Evolutionary conservation across 2,329 filamentous ascomycete genomes (phyloP), one percentile per base, ranked within the genome.

Genomic region (Rhytidhysteron rufulum): DNA sequence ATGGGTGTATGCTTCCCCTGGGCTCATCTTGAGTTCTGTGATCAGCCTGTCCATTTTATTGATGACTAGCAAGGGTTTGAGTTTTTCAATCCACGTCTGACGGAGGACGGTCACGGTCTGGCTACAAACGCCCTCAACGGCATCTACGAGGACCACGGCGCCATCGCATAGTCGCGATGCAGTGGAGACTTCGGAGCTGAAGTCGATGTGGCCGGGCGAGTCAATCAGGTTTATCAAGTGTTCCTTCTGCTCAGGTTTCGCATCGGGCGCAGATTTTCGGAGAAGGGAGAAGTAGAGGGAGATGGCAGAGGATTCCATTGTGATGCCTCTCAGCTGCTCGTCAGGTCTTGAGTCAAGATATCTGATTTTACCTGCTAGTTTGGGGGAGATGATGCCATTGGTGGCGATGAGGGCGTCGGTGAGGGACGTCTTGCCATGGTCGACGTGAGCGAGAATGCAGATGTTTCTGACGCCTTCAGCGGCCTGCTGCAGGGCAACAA

Each of bases 301-400:
- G 49, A 98, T 98, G 47, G 93, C 93, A 5, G 91, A 97, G 0
- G 93, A 97, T 66, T 98, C 93, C 93, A 98, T 98, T n/a, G 93
- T 98, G 60, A 98, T 98, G 41, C 93, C 93, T 50, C 93, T 85
- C 13, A 87, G 79, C 69, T 98, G 93, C 66, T 98, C 93, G 67
- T 98, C 93, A 2, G 91, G 91, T 31, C 93, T 78, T 17, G 93
- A 97, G 70, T 98, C 93, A 43, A 98, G 82, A 60, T 97, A 98
- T 51, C 93, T 85, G 67, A 98, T 94, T 75, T 97, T 97, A 65
- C 93, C 93, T 41, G 93, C 93, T 59, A 97, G 77, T 65, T 97
- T 97, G 41, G 91, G 88, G 21, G 93, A 97, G 60, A 98, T 98
- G 71, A 98, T 97, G 71, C 93, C 93, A 78, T 98, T 98, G 50